Conservation (phyloP, 495 filamentous ascomycete genomes). For the Stereocaulon alpinum region DNA sequence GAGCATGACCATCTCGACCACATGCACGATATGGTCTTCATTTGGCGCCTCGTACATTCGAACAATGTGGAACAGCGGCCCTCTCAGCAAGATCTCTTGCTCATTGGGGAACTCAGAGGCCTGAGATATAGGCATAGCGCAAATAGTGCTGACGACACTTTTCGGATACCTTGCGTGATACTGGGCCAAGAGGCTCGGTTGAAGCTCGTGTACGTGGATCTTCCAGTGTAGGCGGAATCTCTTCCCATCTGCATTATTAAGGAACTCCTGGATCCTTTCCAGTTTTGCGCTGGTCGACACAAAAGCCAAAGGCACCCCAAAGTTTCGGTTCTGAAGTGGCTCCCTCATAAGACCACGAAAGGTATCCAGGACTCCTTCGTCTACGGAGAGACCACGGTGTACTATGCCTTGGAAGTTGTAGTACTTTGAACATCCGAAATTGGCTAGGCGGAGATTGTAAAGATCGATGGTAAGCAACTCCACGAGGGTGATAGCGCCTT, state of each 20-base stretch:
- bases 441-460: conserved; percentile 11
- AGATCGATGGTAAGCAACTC: conserved; percentile 12
- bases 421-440: conserved; percentile 2
- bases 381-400: conserved; percentile 8
- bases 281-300: conserved; percentile 6
- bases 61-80: conserved; percentile 9
- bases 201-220: conserved; percentile 4
- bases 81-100: conserved; percentile 11
- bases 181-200: not conserved
- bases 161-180: not conserved
- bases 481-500: conserved; percentile 1
- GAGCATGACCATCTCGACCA: conserved; percentile 10
- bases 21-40: not conserved
- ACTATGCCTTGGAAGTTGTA: conserved; percentile 7
- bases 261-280: conserved; percentile 6
- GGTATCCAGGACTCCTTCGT: conserved; percentile 5
- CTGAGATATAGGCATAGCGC: conserved; percentile 10
- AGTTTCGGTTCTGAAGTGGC: conserved; percentile 1
- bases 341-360: conserved; percentile 4
- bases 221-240: conserved; percentile 11
- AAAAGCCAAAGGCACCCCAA: conserved; percentile 7
- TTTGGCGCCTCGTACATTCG: conserved; percentile 2
- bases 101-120: conserved; percentile 9
- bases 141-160: conserved; percentile 4
- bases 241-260: not conserved